Evolutionary conservation across 441 rosid genomes (phyloP).

Genomic region (Mallotus japonicus): DNA sequence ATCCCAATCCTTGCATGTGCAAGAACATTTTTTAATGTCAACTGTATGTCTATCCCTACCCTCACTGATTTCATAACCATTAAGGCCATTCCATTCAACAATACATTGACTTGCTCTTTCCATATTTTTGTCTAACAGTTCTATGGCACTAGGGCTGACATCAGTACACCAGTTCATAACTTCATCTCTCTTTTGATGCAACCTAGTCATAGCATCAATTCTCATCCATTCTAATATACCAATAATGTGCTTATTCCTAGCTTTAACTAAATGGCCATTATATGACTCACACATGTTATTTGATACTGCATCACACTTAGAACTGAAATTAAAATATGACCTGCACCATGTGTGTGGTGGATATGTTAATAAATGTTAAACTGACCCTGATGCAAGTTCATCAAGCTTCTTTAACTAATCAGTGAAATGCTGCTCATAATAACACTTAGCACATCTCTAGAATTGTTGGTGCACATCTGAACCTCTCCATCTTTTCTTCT

Average conservation of each 20-base stretch:
- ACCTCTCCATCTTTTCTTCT: background rate
- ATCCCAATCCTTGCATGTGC: background rate
- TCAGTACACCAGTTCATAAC: background rate
- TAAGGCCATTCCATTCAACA: background rate
- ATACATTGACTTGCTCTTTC: background rate
- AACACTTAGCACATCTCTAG: background rate
- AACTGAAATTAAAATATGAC: background rate
- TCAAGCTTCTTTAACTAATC: background rate
- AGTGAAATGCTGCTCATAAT: fast-evolving
- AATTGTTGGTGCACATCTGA: background rate
- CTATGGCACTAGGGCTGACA: background rate
- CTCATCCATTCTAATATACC: background rate
- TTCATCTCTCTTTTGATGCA: background rate
- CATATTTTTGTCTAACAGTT: background rate
- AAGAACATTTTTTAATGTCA: fast-evolving
- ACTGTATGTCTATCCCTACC: background rate
- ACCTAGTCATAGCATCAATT: background rate
- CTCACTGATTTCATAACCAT: background rate
- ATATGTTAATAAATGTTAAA: background rate
- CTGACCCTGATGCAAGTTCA: background rate
- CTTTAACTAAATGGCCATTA: background rate
- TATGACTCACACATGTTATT: background rate
- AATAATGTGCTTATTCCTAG: background rate
- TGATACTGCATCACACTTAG: background rate
- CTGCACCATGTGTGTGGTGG: background rate